Evolutionary conservation across 768 basidiomycete genomes (phyloP), one percentile per base, ranked within the genome.

Genomic region (Mycena kentingensis): DNA sequence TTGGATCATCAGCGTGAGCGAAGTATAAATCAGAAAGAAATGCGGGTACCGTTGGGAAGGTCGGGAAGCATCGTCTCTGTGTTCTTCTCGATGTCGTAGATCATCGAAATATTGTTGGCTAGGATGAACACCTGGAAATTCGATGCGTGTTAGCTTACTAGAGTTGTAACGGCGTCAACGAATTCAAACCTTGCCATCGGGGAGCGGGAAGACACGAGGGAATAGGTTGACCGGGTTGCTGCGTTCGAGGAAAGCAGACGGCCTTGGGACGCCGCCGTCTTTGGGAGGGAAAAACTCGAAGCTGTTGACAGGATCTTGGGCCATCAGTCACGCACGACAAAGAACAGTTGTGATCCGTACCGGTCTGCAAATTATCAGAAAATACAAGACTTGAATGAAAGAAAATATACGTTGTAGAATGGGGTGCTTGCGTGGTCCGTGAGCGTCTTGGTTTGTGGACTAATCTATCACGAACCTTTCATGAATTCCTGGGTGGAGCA

Each of bases 231-330:
- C 70, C 11, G 81, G 81, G 29, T 83, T 71, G 24, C 76, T 79
- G 34, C 73, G 71, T 48, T 71, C 65, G 8, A 86, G 71, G 65
- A 84, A 79, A 16, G 74, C 71, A 5, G 81, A 76, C 34, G 70
- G 69, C 50, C 82, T 65, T 22, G 79, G 70, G 25, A 63, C 68
- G 26, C 70, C 74, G 43, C 39, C 56, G 50, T 48, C 71, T 49
- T 71, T 73, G 19, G 72, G 65, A 5, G 82, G 82, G 73, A 76
- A 83, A 67, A 82, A 78, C 67, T 83, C 81, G 60, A 78, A 75
- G 0, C 73, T 79, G 18, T 60, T 65, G 24, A 58, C 64, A 15
- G 63, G 83, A 36, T 62, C 62, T 6, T n/a, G n/a, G n/a, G n/a
- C n/a, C n/a, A n/a, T n/a, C n/a, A n/a, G n/a, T n/a, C n/a, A n/a